Base-by-base conservation (phyloP, 176 grass and related monocot species). In the Eragrostis curvula region DNA sequence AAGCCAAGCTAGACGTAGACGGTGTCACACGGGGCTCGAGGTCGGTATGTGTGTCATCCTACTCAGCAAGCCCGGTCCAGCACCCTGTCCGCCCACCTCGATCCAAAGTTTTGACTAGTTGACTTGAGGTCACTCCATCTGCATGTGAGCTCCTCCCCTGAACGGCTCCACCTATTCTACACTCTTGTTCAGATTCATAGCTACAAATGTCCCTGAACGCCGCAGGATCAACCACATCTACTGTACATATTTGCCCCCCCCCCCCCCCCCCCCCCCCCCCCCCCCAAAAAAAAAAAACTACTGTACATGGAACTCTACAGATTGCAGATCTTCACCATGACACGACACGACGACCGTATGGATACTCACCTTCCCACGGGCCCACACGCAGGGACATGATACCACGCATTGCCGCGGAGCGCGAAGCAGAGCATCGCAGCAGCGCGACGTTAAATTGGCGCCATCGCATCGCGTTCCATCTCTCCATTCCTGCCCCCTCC, bases 391-490 rank as follows among this genome's bases (percentile, higher is more conserved):
- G 58, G 29, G 18, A 3, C 20, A 71, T n/a, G 15, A 40, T 20
- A 47, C 74, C 69, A 18, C 15, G 12, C 42, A 5, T 12, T 6
- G 0, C 0, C 6, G 44, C 3, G 0, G 13, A 27, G 48, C 51
- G 83, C 66, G 78, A 79, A 36, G 20, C 56, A 41, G 7, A 15
- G 28, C 64, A 43, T 30, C 55, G 64, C 48, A 25, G 78, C 13
- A 18, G 63, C 12, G 78, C 49, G 15, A 81, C 61, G 71, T 84
- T 67, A 75, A 66, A 56, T 69, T 80, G 78, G 65, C 78, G 78
- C 78, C n/a, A 68, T 55, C 63, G 2, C 63, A 14, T 24, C 21
- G 29, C 46, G 3, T 27, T n/a, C 36, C 16, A 11, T 39, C 14
- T 4, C 21, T 20, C 50, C 51, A 56, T 68, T 42, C 42, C 63